Conservation (phyloP, 2,329 filamentous ascomycete genomes). For the Chaetomiaceae sp. region DNA sequence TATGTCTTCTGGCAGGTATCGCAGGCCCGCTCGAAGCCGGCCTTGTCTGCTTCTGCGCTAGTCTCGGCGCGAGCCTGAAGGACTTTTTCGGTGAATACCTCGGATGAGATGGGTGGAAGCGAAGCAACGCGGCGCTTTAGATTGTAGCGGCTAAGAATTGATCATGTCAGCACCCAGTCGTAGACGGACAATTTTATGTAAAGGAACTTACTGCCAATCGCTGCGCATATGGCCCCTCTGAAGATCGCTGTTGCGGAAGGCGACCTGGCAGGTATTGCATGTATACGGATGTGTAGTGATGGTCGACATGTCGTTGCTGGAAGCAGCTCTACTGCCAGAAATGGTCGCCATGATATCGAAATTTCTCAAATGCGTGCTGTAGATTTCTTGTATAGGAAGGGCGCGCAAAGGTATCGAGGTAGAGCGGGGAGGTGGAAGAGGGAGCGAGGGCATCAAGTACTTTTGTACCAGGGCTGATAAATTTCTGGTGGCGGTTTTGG, state of each 20-base stretch:
- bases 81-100: constrained; percentile 94
- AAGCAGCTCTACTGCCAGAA: constrained; percentile 34
- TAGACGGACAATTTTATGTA: background rate
- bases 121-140: constrained; percentile 90
- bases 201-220: constrained; percentile 84
- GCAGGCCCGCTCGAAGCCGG: constrained; percentile 81
- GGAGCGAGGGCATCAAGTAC: background rate
- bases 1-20: constrained; percentile 84
- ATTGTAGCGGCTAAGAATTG: constrained; percentile 75
- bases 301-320: constrained; percentile 26
- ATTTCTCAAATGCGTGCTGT: background rate
- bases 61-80: constrained; percentile 82
- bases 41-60: constrained; percentile 79
- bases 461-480: constrained; percentile 3
- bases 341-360: constrained; percentile 46
- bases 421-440: no score
- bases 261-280: constrained; percentile 97
- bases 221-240: constrained; percentile 96
- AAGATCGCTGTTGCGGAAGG: constrained; percentile 87
- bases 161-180: no score
- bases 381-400: no score
- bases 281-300: constrained; percentile 77
- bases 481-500: constrained; percentile 26
- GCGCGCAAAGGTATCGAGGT: no score
- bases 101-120: constrained; percentile 83